Evolutionary conservation across 352 stramenopile species (phyloP).

Genomic region (Globisporangium recalcitrans): DNA sequence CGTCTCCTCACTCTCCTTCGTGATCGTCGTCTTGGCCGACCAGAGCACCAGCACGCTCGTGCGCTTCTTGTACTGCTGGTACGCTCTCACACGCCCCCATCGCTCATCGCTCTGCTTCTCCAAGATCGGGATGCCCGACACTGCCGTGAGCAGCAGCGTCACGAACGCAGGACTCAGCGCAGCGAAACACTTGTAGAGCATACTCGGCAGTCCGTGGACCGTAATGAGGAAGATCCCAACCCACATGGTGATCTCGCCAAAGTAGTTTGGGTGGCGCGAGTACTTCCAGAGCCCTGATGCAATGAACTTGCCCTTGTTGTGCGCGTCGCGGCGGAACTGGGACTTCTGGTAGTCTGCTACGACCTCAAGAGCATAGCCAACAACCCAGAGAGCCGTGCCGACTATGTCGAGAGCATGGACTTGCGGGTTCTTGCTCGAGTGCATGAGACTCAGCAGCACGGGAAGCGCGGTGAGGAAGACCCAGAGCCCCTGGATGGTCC

Average conservation of each 20-base stretch:
- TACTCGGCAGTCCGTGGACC: constrained; percentile 37
- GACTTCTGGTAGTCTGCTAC: constrained; percentile 54
- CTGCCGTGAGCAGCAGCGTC: constrained; percentile 55
- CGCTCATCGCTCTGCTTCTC: constrained; percentile 70
- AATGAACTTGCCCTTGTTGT: constrained; percentile 54
- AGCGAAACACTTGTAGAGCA: constrained; percentile 30
- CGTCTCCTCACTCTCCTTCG: too few species aligned
- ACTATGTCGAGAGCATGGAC: constrained; percentile 38
- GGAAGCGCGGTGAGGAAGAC: constrained; percentile 70
- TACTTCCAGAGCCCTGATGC: constrained; percentile 75
- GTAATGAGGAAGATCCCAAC: constrained; percentile 49
- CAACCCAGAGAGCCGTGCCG: constrained; percentile 36
- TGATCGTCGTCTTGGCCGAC: too few species aligned
- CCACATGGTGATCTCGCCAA: constrained; percentile 92
- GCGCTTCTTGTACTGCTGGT: constrained; percentile 73
- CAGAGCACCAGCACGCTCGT: constrained; percentile 59
- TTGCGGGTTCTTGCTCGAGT: constrained; percentile 19
- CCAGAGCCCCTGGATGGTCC: constrained; percentile 83
- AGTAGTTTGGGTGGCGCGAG: constrained; percentile 91
- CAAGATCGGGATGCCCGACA: constrained; percentile 73
- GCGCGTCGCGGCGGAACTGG: constrained; percentile 34
- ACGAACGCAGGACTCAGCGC: constrained; percentile 66
- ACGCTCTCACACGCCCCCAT: constrained; percentile 70
- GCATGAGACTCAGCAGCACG: constrained; percentile 47
- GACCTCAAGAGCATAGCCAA: constrained; percentile 52